A percentile compares a stretch with the other conserved stretches of the same genome.
phyloP scores from a whole-genome alignment of 768 basidiomycete genomes.

The Collybia nuda region DNA sequence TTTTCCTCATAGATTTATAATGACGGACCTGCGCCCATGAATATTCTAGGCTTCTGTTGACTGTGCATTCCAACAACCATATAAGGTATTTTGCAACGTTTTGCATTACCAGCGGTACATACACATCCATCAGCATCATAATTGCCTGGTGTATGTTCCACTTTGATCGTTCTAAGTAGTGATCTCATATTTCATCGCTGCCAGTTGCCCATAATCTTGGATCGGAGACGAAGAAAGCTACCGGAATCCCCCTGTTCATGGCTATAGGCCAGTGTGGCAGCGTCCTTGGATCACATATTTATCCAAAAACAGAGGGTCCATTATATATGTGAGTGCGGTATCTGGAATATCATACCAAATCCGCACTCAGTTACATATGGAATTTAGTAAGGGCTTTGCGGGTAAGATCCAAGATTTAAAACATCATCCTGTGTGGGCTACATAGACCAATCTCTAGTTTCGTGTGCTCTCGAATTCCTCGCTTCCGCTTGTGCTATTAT shows the following conservation, averaged over 20 bases:
- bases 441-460: conserved; percentile 29
- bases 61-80: conserved; percentile 50
- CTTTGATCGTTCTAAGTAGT: background rate
- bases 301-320: conserved; percentile 62
- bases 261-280: conserved; percentile 79
- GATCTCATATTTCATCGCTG: background rate
- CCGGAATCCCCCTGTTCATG: conserved; percentile 78
- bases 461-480: conserved; percentile 52
- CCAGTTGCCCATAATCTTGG: conserved; percentile 72
- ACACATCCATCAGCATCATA: conserved; percentile 69
- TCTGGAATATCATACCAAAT: background rate
- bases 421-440: background rate
- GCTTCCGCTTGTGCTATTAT: conserved; percentile 51
- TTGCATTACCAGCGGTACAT: conserved; percentile 75
- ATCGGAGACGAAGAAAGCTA: conserved; percentile 74
- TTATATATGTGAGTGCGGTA: conserved; percentile 52
- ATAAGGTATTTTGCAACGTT: conserved; percentile 77
- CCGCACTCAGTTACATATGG: background rate
- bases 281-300: conserved; percentile 68
- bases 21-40: background rate
- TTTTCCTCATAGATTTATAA: background rate
- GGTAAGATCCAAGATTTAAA: conserved; percentile 27
- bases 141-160: conserved; percentile 74
- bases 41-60: conserved; percentile 50
- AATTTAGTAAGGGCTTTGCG: conserved; percentile 56